Evolutionary conservation across 2,329 filamentous ascomycete species (phyloP), one percentile per base, ranked within the genome.

Genomic region (Pezizomycotina sp.): DNA sequence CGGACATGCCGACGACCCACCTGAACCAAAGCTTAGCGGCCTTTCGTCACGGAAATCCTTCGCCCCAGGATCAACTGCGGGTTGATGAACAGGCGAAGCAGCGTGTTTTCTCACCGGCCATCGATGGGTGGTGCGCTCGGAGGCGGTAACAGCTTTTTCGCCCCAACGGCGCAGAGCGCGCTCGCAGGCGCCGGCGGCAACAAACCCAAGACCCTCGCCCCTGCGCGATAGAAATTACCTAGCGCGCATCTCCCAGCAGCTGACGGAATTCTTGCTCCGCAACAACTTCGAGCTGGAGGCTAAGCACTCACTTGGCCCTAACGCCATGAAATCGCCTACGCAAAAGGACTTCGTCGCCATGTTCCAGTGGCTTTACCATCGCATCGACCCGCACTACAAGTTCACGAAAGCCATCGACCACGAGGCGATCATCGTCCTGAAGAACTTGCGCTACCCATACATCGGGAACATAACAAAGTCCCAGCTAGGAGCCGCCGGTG

Each of bases 331-430:
- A 52, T 92, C 81, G 27, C 91, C 89, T 0, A 98, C 86, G 1
- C 86, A 95, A 51, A 98, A 98, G 55, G 89, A 98, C 56, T 98
- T 98, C 62, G 89, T 91, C 53, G 77, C 71, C 58, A 92, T 98
- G 68, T 98, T 98, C 54, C 83, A 95, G 53, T 98, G 86, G 80
- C 65, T 98, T 3, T 98, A 98, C 58, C 81, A 83, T 53, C 78
- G 83, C 38, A 91, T 98, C 54, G 89, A 98, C 54, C 89, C 89
- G 0, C 79, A 76, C 50, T 91, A 95, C 56, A 74, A 76, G 22
- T 95, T 98, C 52, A 33, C 31, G 15, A 93, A 93, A 57, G 80
- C 77, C 32, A 92, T 95, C 52, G 89, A 95, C 55, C 77, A 86
- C 37, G 91, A 98, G 56, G 84, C 95, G 0, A 84, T 86, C 8